A percentile compares a stretch with the other conserved stretches of the same genome.
These are phyloP conservation scores for Lodderomyces metapsilosis DNA, from an alignment of 1,139 yeast genomes.

Conservation along the genomic window DNA sequence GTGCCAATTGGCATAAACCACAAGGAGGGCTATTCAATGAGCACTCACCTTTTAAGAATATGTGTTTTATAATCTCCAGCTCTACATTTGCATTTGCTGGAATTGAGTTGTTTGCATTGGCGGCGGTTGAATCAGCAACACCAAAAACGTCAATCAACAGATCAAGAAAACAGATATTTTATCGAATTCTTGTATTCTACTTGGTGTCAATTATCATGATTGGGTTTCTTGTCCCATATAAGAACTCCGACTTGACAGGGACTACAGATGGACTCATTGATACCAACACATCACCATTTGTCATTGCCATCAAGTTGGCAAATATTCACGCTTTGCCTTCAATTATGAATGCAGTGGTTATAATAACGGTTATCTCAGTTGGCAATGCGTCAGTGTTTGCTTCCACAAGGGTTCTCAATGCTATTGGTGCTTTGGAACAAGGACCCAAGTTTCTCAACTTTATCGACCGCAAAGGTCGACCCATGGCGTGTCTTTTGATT, in stretches of 20 bases:
- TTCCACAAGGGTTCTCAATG: slow-evolving; percentile 35
- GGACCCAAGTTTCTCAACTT: slow-evolving; percentile 32
- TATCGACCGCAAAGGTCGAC: slow-evolving; percentile 35
- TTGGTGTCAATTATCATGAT: slow-evolving; percentile 29
- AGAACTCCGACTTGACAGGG: slow-evolving; percentile 17
- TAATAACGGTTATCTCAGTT: slow-evolving; percentile 32
- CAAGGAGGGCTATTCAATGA: slow-evolving; percentile 30
- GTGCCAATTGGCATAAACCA: slow-evolving; percentile 32
- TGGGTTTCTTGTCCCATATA: slow-evolving; percentile 33
- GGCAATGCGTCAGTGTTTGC: slow-evolving; percentile 38
- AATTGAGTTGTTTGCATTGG: slow-evolving; percentile 33
- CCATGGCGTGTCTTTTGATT: slow-evolving; percentile 28
- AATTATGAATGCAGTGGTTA: slow-evolving; percentile 32
- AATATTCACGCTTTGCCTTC: slow-evolving; percentile 32
- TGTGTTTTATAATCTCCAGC: slow-evolving; percentile 23
- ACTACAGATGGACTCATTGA: slow-evolving; percentile 15
- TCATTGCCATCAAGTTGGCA: slow-evolving; percentile 36
- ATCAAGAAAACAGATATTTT: slow-evolving; percentile 37
- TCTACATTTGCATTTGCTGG: slow-evolving; percentile 29
- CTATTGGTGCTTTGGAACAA: slow-evolving; percentile 34
- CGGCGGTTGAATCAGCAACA: slow-evolving; percentile 34
- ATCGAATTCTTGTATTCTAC: slow-evolving; percentile 33
- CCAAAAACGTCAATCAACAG: slow-evolving; percentile 33
- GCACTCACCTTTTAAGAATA: slow-evolving; percentile 25
- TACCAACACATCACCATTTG: slow-evolving; percentile 39